Conservation (phyloP, 306 rosid species). For the Urtica urens region DNA sequence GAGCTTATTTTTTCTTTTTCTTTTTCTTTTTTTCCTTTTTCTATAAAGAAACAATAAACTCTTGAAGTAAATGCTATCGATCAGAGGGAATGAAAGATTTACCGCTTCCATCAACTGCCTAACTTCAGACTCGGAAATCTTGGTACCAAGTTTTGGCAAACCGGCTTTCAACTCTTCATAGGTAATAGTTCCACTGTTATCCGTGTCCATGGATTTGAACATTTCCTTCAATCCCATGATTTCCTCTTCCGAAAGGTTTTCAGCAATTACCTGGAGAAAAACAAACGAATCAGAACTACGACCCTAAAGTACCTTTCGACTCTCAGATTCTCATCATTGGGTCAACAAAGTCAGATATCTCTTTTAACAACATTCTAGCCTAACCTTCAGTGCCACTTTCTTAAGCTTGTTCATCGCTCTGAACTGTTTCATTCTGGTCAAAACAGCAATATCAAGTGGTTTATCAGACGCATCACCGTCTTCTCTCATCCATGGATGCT, state of each 20-base stretch:
- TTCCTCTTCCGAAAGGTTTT: constrained; percentile 96
- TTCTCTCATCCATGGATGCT: constrained; percentile 96
- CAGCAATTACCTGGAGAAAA: constrained; percentile 69
- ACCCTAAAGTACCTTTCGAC: not conserved
- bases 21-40: too few species aligned
- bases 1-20: too few species aligned
- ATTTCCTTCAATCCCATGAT: constrained; percentile 93
- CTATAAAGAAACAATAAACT: too few species aligned
- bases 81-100: constrained; percentile 16
- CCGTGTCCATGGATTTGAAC: constrained; percentile 98
- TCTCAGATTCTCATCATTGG: not conserved
- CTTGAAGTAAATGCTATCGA: not conserved
- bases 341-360: constrained; percentile 6
- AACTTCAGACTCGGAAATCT: constrained; percentile 92
- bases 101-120: constrained; percentile 97
- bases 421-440: constrained; percentile 90
- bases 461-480: constrained; percentile 89
- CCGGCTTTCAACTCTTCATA: constrained; percentile 93
- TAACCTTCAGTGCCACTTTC: constrained; percentile 90
- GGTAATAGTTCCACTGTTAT: constrained; percentile 92
- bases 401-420: constrained; percentile 97
- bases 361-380: constrained; percentile 5
- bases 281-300: constrained; percentile 7
- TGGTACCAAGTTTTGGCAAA: constrained; percentile 81
- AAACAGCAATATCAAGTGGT: constrained; percentile 91